Evolutionary conservation across 306 rosid species (phyloP).

Genomic region (Fagus sylvatica): DNA sequence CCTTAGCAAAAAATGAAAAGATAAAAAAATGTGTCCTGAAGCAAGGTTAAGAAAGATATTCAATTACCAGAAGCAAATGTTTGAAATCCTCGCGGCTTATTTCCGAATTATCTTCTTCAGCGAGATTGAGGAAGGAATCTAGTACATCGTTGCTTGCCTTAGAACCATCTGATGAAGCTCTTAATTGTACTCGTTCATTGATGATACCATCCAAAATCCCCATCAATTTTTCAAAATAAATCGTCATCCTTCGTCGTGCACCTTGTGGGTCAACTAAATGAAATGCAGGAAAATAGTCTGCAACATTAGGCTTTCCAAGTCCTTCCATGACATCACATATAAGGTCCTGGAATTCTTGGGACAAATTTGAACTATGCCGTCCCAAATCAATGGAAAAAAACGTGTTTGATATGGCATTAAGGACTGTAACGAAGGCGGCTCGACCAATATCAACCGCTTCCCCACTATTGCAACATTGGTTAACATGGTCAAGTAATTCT

Average conservation of each 20-base stretch:
- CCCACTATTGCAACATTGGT: not conserved
- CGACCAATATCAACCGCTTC: not conserved
- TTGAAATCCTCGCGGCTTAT: not conserved
- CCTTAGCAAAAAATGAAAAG: no score
- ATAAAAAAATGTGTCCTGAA: no score
- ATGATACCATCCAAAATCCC: slow-evolving; percentile 1
- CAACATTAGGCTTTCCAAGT: not conserved
- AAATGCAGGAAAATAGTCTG: not conserved
- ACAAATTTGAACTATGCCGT: not conserved
- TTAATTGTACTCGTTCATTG: slow-evolving; percentile 5
- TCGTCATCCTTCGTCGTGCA: not conserved
- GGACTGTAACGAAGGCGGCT: not conserved
- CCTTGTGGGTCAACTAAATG: slow-evolving; percentile 3
- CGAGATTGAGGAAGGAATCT: slow-evolving; percentile 3
- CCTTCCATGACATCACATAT: not conserved
- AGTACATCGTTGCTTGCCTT: slow-evolving; percentile 14
- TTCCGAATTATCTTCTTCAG: not conserved
- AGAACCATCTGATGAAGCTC: not conserved
- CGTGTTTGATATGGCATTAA: slow-evolving; percentile 2
- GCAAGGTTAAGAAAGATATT: not conserved
- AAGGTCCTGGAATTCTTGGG: not conserved
- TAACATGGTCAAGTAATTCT: not conserved
- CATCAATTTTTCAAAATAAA: not conserved
- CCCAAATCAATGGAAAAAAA: not conserved
- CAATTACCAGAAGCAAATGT: slow-evolving; percentile 9